Conservation (phyloP, 129 eudicot species). For the Artemisia tridentata region DNA sequence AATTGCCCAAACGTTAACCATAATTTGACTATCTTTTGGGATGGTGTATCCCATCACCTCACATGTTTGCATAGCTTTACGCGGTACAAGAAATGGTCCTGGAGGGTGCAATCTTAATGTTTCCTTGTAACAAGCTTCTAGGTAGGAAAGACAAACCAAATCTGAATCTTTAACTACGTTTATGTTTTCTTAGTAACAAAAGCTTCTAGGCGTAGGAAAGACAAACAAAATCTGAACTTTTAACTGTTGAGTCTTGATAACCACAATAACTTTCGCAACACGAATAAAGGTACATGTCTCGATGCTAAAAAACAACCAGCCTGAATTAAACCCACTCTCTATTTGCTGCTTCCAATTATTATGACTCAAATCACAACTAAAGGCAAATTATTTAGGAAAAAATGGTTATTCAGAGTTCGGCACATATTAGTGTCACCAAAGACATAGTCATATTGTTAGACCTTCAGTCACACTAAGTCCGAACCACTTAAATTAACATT, state of each 20-base stretch:
- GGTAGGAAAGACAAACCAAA: slow-evolving; percentile 24
- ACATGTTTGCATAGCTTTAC: slow-evolving; percentile 21
- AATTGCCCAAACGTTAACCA: slow-evolving; percentile 44
- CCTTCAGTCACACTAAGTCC: too few species aligned
- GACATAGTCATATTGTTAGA: too few species aligned
- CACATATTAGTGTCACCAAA: too few species aligned
- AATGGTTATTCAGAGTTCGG: too few species aligned
- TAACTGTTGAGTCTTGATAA: slow-evolving; percentile 1
- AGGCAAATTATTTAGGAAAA: too few species aligned
- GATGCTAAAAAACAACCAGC: too few species aligned
- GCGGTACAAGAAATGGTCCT: slow-evolving; percentile 37
- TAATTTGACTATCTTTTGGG: slow-evolving; percentile 28
- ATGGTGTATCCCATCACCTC: slow-evolving; percentile 35
- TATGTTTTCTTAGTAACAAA: slow-evolving; percentile 20
- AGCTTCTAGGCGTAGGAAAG: slow-evolving; percentile 38
- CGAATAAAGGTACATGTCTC: too few species aligned
- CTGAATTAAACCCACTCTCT: too few species aligned
- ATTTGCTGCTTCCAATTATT: too few species aligned
- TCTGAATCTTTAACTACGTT: slow-evolving; percentile 33
- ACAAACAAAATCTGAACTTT: slow-evolving; percentile 26
- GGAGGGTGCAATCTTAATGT: slow-evolving; percentile 34
- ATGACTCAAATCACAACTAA: too few species aligned
- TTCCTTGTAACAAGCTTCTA: slow-evolving; percentile 36
- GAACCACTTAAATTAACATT: too few species aligned
- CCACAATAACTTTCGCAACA: neutral